A percentile compares a stretch with the other conserved stretches of the same genome.
These are phyloP conservation scores for Sarocladiaceae sp. DNA, from an alignment of 2,329 filamentous ascomycete species.

Conservation along the genomic window DNA sequence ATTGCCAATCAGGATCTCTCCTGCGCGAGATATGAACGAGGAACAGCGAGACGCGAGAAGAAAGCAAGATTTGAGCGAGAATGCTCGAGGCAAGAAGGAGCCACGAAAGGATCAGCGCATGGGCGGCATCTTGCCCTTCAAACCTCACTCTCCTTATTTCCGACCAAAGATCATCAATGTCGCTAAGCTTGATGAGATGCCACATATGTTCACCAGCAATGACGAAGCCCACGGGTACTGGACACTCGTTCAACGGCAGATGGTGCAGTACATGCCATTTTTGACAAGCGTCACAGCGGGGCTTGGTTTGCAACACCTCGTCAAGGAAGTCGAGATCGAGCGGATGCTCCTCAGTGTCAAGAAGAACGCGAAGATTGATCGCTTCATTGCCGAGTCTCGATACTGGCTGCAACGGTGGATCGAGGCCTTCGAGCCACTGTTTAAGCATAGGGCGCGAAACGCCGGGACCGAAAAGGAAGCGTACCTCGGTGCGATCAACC, in stretches of 20 bases:
- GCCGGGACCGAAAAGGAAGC: constrained; percentile 15
- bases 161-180: constrained; percentile 24
- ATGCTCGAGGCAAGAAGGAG: too few species aligned
- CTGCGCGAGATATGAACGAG: constrained; percentile 11
- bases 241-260: constrained; percentile 28
- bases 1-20: constrained; percentile 1
- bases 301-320: constrained; percentile 22
- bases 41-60: constrained; percentile 14
- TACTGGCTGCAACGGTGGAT: constrained; percentile 34
- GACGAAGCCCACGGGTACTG: constrained; percentile 32
- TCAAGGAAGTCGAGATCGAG: constrained; percentile 21
- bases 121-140: constrained; percentile 28
- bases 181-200: constrained; percentile 25
- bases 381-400: constrained; percentile 29
- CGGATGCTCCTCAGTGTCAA: constrained; percentile 24
- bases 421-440: constrained; percentile 30
- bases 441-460: constrained; percentile 20
- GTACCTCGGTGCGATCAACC: constrained; percentile 31
- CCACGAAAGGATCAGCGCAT: background rate
- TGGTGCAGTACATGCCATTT: constrained; percentile 30
- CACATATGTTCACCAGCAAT: constrained; percentile 22
- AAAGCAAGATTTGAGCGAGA: too few species aligned
- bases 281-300: constrained; percentile 24
- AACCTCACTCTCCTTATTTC: constrained; percentile 31
- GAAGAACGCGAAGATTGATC: constrained; percentile 21